phyloP scores from a whole-genome alignment of 176 grass and related monocot species.

The Raddia guianensis region DNA sequence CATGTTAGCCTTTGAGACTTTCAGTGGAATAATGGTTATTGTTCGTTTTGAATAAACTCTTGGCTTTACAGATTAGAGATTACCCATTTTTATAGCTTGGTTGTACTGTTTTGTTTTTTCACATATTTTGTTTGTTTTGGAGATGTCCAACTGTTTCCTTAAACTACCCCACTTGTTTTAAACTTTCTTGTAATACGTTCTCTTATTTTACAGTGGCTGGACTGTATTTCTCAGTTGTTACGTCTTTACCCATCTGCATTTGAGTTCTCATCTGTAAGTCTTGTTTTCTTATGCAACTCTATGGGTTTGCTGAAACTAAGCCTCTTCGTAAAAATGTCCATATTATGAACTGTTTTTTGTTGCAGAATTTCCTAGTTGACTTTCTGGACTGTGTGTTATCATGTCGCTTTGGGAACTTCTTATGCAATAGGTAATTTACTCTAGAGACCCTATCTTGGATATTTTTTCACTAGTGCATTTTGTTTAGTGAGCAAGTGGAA shows the following conservation, averaged over 20 bases:
- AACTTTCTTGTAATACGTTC: neutral
- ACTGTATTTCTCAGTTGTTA: slow-evolving; percentile 89
- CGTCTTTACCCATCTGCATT: slow-evolving; percentile 94
- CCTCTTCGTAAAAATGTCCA: neutral
- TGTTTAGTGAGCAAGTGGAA: neutral
- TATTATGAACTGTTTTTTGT: slow-evolving; percentile 22
- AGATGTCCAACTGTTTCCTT: slow-evolving; percentile 25
- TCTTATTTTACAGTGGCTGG: slow-evolving; percentile 85
- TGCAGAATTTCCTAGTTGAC: slow-evolving; percentile 91
- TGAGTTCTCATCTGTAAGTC: slow-evolving; percentile 94
- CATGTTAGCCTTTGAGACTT: slow-evolving; percentile 13
- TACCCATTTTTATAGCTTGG: neutral
- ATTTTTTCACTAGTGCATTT: slow-evolving; percentile 1
- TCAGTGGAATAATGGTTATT: neutral
- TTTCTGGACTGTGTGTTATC: slow-evolving; percentile 95
- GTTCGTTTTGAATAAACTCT: neutral
- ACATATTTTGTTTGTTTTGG: slow-evolving; percentile 19
- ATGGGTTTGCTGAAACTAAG: slow-evolving; percentile 14
- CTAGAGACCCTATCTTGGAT: neutral
- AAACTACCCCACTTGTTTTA: slow-evolving; percentile 19
- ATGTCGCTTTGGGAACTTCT: slow-evolving; percentile 91
- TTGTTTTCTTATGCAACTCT: slow-evolving; percentile 39
- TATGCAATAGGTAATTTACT: slow-evolving; percentile 92
- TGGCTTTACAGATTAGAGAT: neutral
- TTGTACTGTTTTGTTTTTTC: neutral